phyloP scores from a whole-genome alignment of 2,329 filamentous ascomycete species.

The Aaosphaeria pasadenensis region DNA sequence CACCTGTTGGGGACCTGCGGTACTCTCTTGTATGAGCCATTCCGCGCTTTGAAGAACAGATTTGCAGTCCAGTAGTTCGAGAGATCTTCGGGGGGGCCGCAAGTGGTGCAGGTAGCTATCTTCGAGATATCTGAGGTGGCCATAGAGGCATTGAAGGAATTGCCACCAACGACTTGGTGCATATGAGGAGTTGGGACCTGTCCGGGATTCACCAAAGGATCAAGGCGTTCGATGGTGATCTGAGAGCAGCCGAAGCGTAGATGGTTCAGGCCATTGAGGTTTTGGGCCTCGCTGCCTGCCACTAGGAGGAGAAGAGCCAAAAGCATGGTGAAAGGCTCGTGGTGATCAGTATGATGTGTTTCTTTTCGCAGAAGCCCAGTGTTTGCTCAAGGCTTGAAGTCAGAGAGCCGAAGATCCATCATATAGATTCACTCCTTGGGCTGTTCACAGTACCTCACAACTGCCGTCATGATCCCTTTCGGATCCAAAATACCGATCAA shows the following conservation, averaged over 20 bases:
- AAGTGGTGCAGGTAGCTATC: slow-evolving; percentile 13
- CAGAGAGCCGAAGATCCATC: too few species aligned
- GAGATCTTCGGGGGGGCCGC: slow-evolving; percentile 5
- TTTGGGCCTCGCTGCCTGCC: slow-evolving; percentile 1
- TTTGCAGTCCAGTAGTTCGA: slow-evolving; percentile 26
- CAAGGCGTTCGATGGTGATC: slow-evolving; percentile 10
- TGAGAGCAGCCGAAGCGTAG: slow-evolving; percentile 12
- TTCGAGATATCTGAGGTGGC: slow-evolving; percentile 9
- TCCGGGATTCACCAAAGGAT: slow-evolving; percentile 27
- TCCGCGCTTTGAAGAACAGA: slow-evolving; percentile 21
- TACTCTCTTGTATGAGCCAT: slow-evolving; percentile 37
- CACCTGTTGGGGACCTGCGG: slow-evolving; percentile 32
- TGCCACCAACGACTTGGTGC: slow-evolving; percentile 12
- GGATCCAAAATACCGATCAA: too few species aligned
- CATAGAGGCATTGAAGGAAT: slow-evolving; percentile 14
- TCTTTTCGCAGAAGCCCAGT: too few species aligned
- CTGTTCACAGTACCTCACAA: too few species aligned
- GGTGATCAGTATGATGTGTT: too few species aligned
- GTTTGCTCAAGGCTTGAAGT: too few species aligned
- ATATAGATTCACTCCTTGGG: too few species aligned
- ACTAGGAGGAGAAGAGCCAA: slow-evolving; percentile 1
- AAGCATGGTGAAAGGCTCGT: neutral
- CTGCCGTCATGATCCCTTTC: too few species aligned
- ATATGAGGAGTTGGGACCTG: slow-evolving; percentile 1
- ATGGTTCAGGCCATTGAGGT: slow-evolving; percentile 4